phyloP scores from a whole-genome alignment of 352 stramenopile genomes.

The Pythium scleroteichum region DNA sequence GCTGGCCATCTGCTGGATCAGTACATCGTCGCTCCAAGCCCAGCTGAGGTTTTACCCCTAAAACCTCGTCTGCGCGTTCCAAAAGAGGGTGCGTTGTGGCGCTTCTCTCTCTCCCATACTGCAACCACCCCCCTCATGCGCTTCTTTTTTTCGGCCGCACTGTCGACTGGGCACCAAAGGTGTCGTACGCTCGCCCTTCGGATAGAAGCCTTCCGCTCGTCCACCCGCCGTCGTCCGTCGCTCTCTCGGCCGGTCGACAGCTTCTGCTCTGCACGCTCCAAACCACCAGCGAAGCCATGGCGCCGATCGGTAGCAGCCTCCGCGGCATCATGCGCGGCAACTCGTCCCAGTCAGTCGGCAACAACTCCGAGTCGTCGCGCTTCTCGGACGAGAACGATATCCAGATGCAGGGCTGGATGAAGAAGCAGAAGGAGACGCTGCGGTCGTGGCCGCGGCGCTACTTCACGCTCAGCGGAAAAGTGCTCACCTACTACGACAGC shows the following conservation, averaged over 20 bases:
- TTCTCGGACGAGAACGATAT: slow-evolving; percentile 69
- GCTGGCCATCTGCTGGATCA: slow-evolving; percentile 15
- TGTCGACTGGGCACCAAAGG: too few relatives aligned
- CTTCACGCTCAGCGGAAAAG: slow-evolving; percentile 72
- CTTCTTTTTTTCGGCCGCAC: slow-evolving; percentile 20
- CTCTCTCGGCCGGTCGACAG: slow-evolving; percentile 3
- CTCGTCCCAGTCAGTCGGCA: slow-evolving; percentile 39
- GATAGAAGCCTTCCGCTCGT: slow-evolving; percentile 1
- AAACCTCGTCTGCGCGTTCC: slow-evolving; percentile 6
- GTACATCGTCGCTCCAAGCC: not conserved
- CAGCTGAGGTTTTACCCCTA: slow-evolving; percentile 12
- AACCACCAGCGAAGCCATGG: slow-evolving; percentile 31
- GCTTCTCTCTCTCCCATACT: slow-evolving; percentile 20
- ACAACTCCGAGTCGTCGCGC: slow-evolving; percentile 40
- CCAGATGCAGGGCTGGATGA: slow-evolving; percentile 85
- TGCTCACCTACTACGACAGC: slow-evolving; percentile 81
- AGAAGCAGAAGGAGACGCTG: slow-evolving; percentile 81
- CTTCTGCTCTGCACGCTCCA: not conserved
- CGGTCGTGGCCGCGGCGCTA: slow-evolving; percentile 68
- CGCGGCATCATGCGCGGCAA: slow-evolving; percentile 67
- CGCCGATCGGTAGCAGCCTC: slow-evolving; percentile 54
- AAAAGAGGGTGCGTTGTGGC: slow-evolving; percentile 5
- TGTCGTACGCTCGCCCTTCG: too few relatives aligned
- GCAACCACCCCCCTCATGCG: slow-evolving; percentile 13
- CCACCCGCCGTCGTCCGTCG: slow-evolving; percentile 3